Evolutionary conservation across 176 grass and related monocot genomes (phyloP).

Genomic region (Triticum monococcum): DNA sequence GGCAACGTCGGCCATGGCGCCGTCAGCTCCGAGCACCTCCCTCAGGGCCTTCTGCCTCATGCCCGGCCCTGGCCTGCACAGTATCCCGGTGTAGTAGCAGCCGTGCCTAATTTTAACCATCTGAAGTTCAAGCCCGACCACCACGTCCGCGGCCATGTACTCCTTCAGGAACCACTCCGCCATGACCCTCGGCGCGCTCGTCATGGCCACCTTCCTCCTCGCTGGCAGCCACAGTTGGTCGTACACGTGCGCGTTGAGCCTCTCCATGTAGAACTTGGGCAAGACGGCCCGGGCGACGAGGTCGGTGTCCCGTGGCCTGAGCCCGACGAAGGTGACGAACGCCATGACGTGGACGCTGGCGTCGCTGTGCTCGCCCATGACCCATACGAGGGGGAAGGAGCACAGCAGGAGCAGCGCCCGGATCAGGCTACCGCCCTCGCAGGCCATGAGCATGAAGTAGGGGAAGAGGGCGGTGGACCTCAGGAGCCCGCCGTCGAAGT

Average conservation of each 20-base stretch:
- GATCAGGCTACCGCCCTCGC: conserved; percentile 70
- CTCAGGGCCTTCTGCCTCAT: not conserved
- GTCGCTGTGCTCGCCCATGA: conserved; percentile 39
- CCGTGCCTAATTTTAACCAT: conserved; percentile 17
- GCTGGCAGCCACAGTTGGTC: conserved; percentile 38
- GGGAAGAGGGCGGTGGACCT: conserved; percentile 53
- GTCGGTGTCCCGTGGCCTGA: conserved; percentile 42
- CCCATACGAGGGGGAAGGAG: conserved; percentile 45
- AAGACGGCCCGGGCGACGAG: conserved; percentile 64
- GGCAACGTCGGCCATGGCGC: conserved; percentile 45
- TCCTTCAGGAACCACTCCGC: conserved; percentile 76
- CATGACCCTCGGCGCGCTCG: conserved; percentile 59
- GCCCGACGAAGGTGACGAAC: conserved; percentile 68
- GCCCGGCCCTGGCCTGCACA: not conserved
- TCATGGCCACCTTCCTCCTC: conserved; percentile 46
- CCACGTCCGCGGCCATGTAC: conserved; percentile 51
- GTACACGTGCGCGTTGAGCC: conserved; percentile 55
- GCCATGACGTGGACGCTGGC: conserved; percentile 49
- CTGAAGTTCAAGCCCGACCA: conserved; percentile 66
- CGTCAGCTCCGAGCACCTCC: conserved; percentile 28
- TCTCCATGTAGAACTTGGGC: conserved; percentile 81
- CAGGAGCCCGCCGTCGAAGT: conserved; percentile 65
- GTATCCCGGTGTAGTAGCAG: conserved; percentile 68
- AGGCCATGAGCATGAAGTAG: conserved; percentile 97
- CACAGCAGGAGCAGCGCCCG: conserved; percentile 64